phyloP scores from a whole-genome alignment of 2,329 filamentous ascomycete genomes.

The Diaporthe citriasiana region DNA sequence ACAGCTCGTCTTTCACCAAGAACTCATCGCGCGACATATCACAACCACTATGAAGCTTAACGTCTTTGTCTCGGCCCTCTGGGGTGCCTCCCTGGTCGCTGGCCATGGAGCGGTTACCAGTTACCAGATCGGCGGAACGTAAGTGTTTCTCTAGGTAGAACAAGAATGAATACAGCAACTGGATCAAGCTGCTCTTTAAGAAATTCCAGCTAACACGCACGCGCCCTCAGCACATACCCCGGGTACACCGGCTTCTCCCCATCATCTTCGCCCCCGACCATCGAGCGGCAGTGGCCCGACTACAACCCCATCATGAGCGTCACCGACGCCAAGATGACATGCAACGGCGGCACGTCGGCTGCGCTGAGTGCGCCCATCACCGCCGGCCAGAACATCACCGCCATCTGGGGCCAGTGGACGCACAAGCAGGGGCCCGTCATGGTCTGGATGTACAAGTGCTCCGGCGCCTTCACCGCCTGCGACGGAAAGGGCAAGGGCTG shows the following conservation, averaged over 20 bases:
- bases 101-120: conserved; percentile 59
- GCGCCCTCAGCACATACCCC: conserved; percentile 50
- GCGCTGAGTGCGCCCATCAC: conserved; percentile 59
- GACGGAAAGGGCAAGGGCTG: conserved; percentile 66
- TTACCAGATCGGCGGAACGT: conserved; percentile 60
- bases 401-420: conserved; percentile 70
- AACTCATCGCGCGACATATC: not conserved
- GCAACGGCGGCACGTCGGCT: conserved; percentile 67
- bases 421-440: conserved; percentile 71
- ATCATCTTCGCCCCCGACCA: conserved; percentile 62
- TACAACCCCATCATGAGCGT: conserved; percentile 68
- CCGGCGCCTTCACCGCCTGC: conserved; percentile 62
- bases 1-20: accelerated
- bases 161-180: not conserved
- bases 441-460: conserved; percentile 70
- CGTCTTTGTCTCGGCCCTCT: conserved; percentile 37
- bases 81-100: conserved; percentile 49
- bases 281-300: conserved; percentile 70
- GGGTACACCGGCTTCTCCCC: conserved; percentile 66
- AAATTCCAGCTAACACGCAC: not conserved
- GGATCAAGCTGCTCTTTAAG: too few species aligned
- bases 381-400: conserved; percentile 63
- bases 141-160: not conserved
- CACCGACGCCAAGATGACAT: conserved; percentile 65
- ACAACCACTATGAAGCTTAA: conserved; percentile 42